These are phyloP conservation scores for Sporothrix protearum DNA, from an alignment of 2,329 filamentous ascomycete genomes.

Conservation along the genomic window DNA sequence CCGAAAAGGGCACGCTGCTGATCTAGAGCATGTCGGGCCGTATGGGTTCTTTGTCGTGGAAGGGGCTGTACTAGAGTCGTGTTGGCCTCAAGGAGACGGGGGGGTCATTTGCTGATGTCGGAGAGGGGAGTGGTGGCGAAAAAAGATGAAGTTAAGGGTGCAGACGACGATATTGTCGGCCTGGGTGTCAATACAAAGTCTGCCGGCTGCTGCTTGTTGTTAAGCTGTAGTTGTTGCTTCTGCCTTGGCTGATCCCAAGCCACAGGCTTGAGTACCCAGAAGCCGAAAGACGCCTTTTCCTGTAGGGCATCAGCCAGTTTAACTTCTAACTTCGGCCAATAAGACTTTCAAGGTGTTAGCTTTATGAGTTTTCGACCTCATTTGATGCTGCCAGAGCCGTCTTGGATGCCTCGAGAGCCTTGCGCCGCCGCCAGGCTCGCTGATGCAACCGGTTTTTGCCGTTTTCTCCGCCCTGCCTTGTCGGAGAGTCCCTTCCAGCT, in stretches of 20 bases:
- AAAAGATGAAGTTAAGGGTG: not conserved
- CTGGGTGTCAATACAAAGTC: not conserved
- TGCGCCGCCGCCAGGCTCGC: conserved; percentile 23
- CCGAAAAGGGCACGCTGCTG: conserved; percentile 31
- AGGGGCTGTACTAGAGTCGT: conserved; percentile 28
- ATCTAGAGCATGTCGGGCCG: conserved; percentile 34
- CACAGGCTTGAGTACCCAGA: conserved; percentile 22
- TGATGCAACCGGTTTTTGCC: conserved; percentile 28
- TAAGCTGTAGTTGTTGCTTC: not conserved
- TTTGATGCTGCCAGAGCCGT: not conserved
- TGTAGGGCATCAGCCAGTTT: not conserved
- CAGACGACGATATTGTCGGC: not conserved
- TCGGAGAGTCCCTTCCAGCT: conserved; percentile 17
- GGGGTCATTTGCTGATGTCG: not conserved
- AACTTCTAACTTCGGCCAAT: too few species aligned
- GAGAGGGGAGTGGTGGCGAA: not conserved
- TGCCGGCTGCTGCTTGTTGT: not conserved
- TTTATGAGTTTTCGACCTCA: not conserved
- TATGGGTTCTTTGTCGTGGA: conserved; percentile 15
- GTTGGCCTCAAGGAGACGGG: conserved; percentile 33
- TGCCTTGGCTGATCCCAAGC: not conserved
- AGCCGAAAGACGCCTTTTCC: conserved; percentile 10
- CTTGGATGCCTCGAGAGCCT: conserved; percentile 8
- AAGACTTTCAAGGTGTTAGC: too few species aligned
- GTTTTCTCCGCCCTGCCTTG: conserved; percentile 24